A percentile compares a stretch with the other conserved stretches of the same genome.
Evolutionary conservation across 75 land plant genomes (phyloP).

Genomic region (Sequoia sempervirens): DNA sequence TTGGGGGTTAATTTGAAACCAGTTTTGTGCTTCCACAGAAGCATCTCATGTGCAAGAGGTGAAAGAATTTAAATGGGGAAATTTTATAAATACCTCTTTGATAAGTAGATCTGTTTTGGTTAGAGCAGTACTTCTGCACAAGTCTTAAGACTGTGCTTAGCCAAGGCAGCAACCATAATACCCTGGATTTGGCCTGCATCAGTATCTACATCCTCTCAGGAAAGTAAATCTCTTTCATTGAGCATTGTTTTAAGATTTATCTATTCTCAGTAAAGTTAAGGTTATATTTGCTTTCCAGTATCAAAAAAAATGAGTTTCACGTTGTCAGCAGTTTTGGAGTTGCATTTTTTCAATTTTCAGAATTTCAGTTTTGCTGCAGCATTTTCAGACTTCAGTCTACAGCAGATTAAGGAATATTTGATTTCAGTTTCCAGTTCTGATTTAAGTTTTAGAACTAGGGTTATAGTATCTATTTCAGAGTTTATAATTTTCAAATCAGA

Average conservation of each 20-base stretch:
- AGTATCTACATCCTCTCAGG: not conserved
- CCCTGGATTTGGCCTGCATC: not conserved
- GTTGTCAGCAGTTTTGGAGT: too few relatives aligned
- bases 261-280: not conserved
- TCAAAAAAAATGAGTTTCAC: not conserved
- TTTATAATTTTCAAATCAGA: not conserved
- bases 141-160: not conserved
- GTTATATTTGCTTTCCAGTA: not conserved
- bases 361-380: not conserved
- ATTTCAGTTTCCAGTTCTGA: not conserved
- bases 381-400: not conserved
- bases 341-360: not conserved
- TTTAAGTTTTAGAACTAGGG: not conserved
- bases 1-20: not conserved
- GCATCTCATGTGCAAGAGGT: not conserved
- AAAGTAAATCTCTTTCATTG: too few relatives aligned
- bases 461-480: not conserved
- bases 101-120: not conserved
- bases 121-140: not conserved
- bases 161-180: not conserved
- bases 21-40: not conserved
- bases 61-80: not conserved
- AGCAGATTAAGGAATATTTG: not conserved
- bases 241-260: too few relatives aligned
- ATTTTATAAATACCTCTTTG: too few relatives aligned